These are phyloP conservation scores for Salvia rosmarinus DNA, from an alignment of 257 asterid genomes.

Conservation along the genomic window DNA sequence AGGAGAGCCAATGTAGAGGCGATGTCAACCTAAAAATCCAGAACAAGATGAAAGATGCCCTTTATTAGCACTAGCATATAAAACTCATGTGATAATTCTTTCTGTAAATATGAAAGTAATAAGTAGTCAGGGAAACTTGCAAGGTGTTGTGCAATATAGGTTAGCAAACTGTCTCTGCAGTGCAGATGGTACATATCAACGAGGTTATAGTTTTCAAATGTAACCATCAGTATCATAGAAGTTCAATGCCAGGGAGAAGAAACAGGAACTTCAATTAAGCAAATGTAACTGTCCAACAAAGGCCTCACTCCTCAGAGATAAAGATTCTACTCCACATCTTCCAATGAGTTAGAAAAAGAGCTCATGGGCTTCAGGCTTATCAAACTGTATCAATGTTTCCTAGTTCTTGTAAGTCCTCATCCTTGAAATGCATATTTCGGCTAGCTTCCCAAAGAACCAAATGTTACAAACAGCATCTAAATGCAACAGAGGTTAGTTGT, in stretches of 20 bases:
- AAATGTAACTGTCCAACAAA: background rate
- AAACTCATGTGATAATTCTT: background rate
- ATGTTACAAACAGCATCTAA: too few species aligned
- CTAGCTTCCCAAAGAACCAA: too few species aligned
- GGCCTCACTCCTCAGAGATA: background rate
- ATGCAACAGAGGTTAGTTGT: too few species aligned
- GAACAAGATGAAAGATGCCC: conserved; percentile 28
- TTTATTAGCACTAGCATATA: conserved; percentile 14
- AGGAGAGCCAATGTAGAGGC: conserved; percentile 87
- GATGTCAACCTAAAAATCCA: conserved; percentile 73
- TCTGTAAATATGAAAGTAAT: background rate
- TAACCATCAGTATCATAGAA: too few species aligned
- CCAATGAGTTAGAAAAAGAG: background rate
- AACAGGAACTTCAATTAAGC: background rate
- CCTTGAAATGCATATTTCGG: too few species aligned
- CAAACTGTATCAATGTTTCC: too few species aligned
- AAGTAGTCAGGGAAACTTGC: conserved; percentile 3
- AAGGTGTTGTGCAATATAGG: background rate
- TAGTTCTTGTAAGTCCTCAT: too few species aligned
- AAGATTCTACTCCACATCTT: background rate
- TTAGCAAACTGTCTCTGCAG: too few species aligned
- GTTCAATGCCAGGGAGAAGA: background rate
- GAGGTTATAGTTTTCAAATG: too few species aligned
- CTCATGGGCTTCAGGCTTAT: too few species aligned
- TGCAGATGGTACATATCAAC: too few species aligned